phyloP scores from a whole-genome alignment of 306 rosid species.

The Abrus pulchellus region DNA sequence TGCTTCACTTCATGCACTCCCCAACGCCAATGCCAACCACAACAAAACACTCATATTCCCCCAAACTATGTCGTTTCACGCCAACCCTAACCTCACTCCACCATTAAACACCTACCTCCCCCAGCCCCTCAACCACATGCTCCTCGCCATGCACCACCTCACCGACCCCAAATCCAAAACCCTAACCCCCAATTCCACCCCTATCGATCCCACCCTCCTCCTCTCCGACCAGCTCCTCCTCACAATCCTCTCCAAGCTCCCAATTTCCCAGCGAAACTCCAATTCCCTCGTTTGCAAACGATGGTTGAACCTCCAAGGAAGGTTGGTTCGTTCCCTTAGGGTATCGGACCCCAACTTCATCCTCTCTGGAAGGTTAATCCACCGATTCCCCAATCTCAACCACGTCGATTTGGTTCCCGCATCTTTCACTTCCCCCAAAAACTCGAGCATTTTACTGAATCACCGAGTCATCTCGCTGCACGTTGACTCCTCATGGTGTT shows the following conservation, averaged over 20 bases:
- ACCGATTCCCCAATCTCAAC: constrained; percentile 44
- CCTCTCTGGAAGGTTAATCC: constrained; percentile 30
- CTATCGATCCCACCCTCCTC: constrained; percentile 35
- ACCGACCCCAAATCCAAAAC: constrained; percentile 46
- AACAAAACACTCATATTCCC: not conserved
- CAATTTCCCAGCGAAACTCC: constrained; percentile 36
- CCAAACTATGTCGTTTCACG: constrained; percentile 41
- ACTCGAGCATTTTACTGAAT: not conserved
- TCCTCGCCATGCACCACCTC: constrained; percentile 45
- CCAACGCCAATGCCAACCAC: too few relatives aligned
- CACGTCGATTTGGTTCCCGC: constrained; percentile 42
- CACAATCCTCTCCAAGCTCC: constrained; percentile 38
- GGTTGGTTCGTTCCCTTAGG: constrained; percentile 18
- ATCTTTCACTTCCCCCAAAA: not conserved
- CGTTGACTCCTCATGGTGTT: constrained; percentile 23
- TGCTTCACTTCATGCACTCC: too few relatives aligned
- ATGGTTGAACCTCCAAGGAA: constrained; percentile 47
- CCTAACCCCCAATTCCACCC: constrained; percentile 37
- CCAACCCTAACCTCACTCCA: not conserved
- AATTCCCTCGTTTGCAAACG: constrained; percentile 48
- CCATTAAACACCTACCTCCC: not conserved
- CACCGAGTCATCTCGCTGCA: constrained; percentile 25
- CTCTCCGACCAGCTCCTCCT: constrained; percentile 47
- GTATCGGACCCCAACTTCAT: constrained; percentile 43
- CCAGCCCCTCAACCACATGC: constrained; percentile 9